Conservation (phyloP, 805 yeast genomes). For the Wickerhamomyces mucosus region DNA sequence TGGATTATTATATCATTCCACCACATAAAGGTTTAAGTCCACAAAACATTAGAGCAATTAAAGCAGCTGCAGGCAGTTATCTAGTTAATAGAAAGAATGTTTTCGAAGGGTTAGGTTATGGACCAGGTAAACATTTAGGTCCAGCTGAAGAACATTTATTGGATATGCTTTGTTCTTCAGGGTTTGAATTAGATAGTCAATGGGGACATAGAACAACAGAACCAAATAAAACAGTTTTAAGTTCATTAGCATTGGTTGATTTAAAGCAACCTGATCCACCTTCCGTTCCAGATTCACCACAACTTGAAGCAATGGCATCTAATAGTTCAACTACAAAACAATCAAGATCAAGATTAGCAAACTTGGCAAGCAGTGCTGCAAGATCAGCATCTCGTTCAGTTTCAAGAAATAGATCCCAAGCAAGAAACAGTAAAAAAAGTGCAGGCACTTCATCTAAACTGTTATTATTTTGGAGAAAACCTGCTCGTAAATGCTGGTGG, state of each 20-base stretch:
- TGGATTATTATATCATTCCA: slow-evolving; percentile 88
- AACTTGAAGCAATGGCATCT: slow-evolving; percentile 34
- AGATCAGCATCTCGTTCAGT: slow-evolving; percentile 51
- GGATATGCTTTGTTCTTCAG: slow-evolving; percentile 91
- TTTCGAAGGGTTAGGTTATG: slow-evolving; percentile 73
- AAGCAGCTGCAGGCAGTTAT: slow-evolving; percentile 62
- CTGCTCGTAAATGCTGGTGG: slow-evolving; percentile 99
- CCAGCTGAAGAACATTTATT: slow-evolving; percentile 92
- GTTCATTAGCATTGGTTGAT: slow-evolving; percentile 69
- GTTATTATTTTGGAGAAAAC: slow-evolving; percentile 90
- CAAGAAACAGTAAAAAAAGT: slow-evolving; percentile 24
- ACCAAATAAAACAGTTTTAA: slow-evolving; percentile 78
- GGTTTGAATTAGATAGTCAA: slow-evolving; percentile 50
- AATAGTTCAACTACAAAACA: slow-evolving; percentile 21
- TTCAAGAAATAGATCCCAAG: slow-evolving; percentile 34
- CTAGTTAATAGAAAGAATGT: slow-evolving; percentile 49
- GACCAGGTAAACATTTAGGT: slow-evolving; percentile 45
- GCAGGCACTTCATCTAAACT: slow-evolving; percentile 48
- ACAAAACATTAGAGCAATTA: slow-evolving; percentile 58
- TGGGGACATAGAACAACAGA: slow-evolving; percentile 94
- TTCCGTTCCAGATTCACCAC: slow-evolving; percentile 24
- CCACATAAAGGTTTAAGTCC: slow-evolving; percentile 46
- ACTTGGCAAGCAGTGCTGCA: slow-evolving; percentile 45
- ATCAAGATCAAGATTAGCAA: slow-evolving; percentile 49
- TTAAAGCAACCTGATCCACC: slow-evolving; percentile 28